Base-by-base conservation (phyloP, 768 basidiomycete genomes). In the Rhodotorula graminis region DNA sequence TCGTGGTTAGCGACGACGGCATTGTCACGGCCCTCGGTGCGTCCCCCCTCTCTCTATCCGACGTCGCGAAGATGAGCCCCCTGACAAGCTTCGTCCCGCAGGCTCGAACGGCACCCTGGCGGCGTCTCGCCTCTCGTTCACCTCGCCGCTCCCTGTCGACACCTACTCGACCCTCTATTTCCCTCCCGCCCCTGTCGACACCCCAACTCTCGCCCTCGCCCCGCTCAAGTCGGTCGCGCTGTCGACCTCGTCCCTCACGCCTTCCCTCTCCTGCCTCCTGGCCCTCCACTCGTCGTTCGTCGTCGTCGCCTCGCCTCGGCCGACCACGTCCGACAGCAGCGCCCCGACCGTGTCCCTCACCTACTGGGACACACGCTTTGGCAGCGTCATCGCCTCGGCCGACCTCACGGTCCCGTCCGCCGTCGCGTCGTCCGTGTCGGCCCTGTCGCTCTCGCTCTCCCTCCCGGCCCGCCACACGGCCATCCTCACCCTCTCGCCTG, bases 261-360 rank as follows among this genome's bases (percentile, higher is more conserved):
- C 50, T 3, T 16, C 61, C 4, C 65, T 27, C n/a, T 42, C 71
- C 19, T 23, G 62, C 29, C 62, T 76, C 55, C 68, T 72, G n/a
- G 71, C 74, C 23, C 71, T 76, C 8, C 74, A 69, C 47, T 70
- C 74, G 0, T 76, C 74, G 40, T 76, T 76, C 60, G 63, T 76
- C 25, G 68, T 68, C 63, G 58, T 76, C 65, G 61, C 69, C 8
- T 56, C 69, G 0, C 68, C 66, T 0, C 64, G 71, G 0, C 57
- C 53, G 69, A 61, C 58, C 2, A 23, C 25, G 33, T 15, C 40
- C 18, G 33, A 42, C 12, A 15, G 10, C 25, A 59, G 11, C 31
- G 31, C 46, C 1, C 65, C 74, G 4, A 33, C 44, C 50, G 72
- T 73, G n/a, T 53, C 65, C 12, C 50, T 64, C 25, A 70, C 72